A percentile compares a stretch with the other conserved stretches of the same genome.
These are phyloP conservation scores for Alternaria sp. DNA, from an alignment of 2,329 filamentous ascomycete genomes.

Conservation along the genomic window DNA sequence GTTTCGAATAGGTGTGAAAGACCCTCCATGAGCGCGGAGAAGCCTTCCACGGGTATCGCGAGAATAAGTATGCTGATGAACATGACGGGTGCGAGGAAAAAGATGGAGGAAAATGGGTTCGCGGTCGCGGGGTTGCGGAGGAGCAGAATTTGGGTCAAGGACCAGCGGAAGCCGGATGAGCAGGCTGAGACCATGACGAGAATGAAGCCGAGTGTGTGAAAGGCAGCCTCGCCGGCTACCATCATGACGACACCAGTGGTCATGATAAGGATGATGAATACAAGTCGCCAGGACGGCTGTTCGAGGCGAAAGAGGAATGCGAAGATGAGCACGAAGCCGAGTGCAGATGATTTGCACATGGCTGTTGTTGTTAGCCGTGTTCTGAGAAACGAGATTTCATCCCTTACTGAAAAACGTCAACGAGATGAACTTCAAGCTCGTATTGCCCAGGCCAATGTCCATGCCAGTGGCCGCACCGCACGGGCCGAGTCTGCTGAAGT, in stretches of 20 bases:
- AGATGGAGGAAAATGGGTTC: slow-evolving; percentile 96
- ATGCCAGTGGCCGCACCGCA: slow-evolving; percentile 93
- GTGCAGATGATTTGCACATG: slow-evolving; percentile 98
- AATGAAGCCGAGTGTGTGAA: slow-evolving; percentile 84
- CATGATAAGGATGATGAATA: slow-evolving; percentile 90
- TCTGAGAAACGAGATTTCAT: not conserved
- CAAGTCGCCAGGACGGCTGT: slow-evolving; percentile 82
- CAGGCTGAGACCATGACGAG: slow-evolving; percentile 94
- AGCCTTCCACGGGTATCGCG: slow-evolving; percentile 86
- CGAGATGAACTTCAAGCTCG: slow-evolving; percentile 93
- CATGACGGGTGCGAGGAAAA: slow-evolving; percentile 98
- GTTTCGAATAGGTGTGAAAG: slow-evolving; percentile 69
- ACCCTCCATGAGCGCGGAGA: slow-evolving; percentile 72
- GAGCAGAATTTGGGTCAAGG: slow-evolving; percentile 95
- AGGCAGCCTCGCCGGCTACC: slow-evolving; percentile 94
- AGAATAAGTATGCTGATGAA: slow-evolving; percentile 82
- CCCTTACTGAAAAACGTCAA: slow-evolving; percentile 85
- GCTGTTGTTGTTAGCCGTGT: slow-evolving; percentile 53
- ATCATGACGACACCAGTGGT: slow-evolving; percentile 95
- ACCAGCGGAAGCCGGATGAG: slow-evolving; percentile 97
- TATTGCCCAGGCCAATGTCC: slow-evolving; percentile 96
- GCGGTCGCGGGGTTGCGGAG: slow-evolving; percentile 93
- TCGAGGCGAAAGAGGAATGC: slow-evolving; percentile 95
- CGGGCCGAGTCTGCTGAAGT: slow-evolving; percentile 88
- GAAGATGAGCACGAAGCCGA: slow-evolving; percentile 94